Evolutionary conservation across 2,329 filamentous ascomycete species (phyloP), one percentile per base, ranked within the genome.

Genomic region (Pseudopyricularia cyperi): DNA sequence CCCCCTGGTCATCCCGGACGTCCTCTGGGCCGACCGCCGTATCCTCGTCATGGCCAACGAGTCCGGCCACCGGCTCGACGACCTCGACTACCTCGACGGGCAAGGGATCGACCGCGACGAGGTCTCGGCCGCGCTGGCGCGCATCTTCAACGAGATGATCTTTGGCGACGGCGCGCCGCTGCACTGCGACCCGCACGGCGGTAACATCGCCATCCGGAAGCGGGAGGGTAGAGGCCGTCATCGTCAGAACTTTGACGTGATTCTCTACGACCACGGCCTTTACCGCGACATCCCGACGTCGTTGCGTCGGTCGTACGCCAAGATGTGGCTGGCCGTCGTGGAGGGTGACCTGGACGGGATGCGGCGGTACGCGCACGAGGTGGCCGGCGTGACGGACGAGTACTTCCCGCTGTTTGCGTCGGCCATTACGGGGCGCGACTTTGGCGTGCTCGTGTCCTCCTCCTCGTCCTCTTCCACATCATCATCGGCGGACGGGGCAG

Each of bases 81-180:
- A 98, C 63, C 77, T 97, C 1, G 80, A 80, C 15, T 97, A 87
- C 63, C 74, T 98, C 3, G 93, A 97, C 65, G 72, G 76, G 7
- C 86, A 94, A 64, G 78, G 80, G 53, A 98, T 98, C 63, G 89
- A 95, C 66, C 82, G 93, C 19, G 93, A 97, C 63, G 91, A 97
- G 67, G 93, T 98, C 5, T 95, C 90, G 0, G 90, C 91, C 1
- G 86, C 89, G 0, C 74, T 98, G 4, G 85, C 93, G 0, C 82
- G 84, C 54, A 89, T 98, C 54, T 98, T 98, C 76, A 98, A 98
- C 72, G 90, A 97, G 65, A 98, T 98, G 93, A 96, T 98, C 59
- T 98, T 98, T 58, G 90, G 91, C 48, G 79, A 83, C 51, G 78
- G 84, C 54, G 91, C 91, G 0, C 89, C 93, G 0, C 71, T 98